Percentiles rank a stretch among this genome's conserved stretches.
These are phyloP conservation scores for Paracoccidioides brasiliensis DNA, from an alignment of 2,329 filamentous ascomycete species.

Conservation along the genomic window DNA sequence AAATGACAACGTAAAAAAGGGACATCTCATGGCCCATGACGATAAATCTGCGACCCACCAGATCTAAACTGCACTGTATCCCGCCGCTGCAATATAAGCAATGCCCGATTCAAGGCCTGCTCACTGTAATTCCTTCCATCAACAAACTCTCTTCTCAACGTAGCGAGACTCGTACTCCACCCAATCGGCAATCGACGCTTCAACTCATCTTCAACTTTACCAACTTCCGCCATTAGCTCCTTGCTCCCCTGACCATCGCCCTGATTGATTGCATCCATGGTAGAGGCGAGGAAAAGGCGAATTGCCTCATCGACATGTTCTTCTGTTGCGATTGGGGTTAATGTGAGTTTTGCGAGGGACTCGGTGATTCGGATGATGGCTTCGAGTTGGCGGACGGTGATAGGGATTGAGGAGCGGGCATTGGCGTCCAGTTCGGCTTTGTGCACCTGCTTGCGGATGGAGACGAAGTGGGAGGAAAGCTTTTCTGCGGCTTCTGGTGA, in stretches of 20 bases:
- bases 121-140: slow-evolving; percentile 85
- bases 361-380: slow-evolving; percentile 96
- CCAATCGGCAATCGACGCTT: slow-evolving; percentile 80
- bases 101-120: slow-evolving; percentile 66
- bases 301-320: slow-evolving; percentile 95
- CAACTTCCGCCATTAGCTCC: slow-evolving; percentile 81
- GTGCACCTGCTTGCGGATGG: slow-evolving; percentile 87
- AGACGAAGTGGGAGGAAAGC: slow-evolving; percentile 92
- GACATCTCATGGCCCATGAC: slow-evolving; percentile 21
- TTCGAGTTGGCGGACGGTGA: slow-evolving; percentile 93
- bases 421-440: slow-evolving; percentile 82
- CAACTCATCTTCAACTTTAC: slow-evolving; percentile 77
- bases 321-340: slow-evolving; percentile 78
- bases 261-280: slow-evolving; percentile 94
- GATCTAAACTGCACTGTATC: slow-evolving; percentile 52
- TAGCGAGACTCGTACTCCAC: slow-evolving; percentile 84
- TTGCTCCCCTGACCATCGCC: slow-evolving; percentile 71
- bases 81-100: slow-evolving; percentile 74
- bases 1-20: background rate
- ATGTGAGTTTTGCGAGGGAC: slow-evolving; percentile 78
- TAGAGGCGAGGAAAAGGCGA: slow-evolving; percentile 85
- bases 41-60: slow-evolving; percentile 37
- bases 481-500: slow-evolving; percentile 88
- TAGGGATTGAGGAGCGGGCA: slow-evolving; percentile 82
- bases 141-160: slow-evolving; percentile 77